A percentile compares a stretch with the other conserved stretches of the same genome.
phyloP scores from a whole-genome alignment of 1,139 yeast genomes.

The Suhomyces coccinellae region DNA sequence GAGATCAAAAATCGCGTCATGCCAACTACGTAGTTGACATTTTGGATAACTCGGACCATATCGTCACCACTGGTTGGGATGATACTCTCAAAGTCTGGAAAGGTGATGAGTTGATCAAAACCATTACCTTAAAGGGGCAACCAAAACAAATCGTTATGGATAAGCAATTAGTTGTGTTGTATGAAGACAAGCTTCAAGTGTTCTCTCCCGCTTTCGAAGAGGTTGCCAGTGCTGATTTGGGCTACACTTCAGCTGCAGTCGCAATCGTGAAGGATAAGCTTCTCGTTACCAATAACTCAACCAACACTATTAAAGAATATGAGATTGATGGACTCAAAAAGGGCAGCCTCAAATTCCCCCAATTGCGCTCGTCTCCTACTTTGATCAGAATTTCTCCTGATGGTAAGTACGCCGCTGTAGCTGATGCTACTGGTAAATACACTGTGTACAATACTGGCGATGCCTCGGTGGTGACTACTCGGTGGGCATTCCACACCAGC shows the following conservation, averaged over 20 bases:
- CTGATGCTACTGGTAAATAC: constrained; percentile 85
- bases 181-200: constrained; percentile 46
- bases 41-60: constrained; percentile 22
- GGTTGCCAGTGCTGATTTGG: constrained; percentile 28
- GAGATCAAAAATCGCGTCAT: constrained; percentile 44
- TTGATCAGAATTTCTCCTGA: constrained; percentile 70
- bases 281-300: constrained; percentile 53
- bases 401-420: constrained; percentile 71
- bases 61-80: constrained; percentile 83
- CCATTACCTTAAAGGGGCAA: constrained; percentile 51
- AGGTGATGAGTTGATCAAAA: constrained; percentile 26
- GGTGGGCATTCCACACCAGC: constrained; percentile 96
- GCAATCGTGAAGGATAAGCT: constrained; percentile 37
- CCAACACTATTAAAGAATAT: constrained; percentile 34
- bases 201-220: constrained; percentile 24
- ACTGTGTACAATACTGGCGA: constrained; percentile 60
- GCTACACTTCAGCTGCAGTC: constrained; percentile 41
- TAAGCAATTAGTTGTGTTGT: constrained; percentile 41
- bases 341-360: constrained; percentile 32
- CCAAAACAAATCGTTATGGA: constrained; percentile 55
- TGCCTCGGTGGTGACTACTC: constrained; percentile 66
- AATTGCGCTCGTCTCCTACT: constrained; percentile 64
- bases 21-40: constrained; percentile 57
- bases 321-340: constrained; percentile 17
- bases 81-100: constrained; percentile 61